Evolutionary conservation across 2,329 filamentous ascomycete genomes (phyloP), one percentile per base, ranked within the genome.

Genomic region (Tolypocladium nubicola): DNA sequence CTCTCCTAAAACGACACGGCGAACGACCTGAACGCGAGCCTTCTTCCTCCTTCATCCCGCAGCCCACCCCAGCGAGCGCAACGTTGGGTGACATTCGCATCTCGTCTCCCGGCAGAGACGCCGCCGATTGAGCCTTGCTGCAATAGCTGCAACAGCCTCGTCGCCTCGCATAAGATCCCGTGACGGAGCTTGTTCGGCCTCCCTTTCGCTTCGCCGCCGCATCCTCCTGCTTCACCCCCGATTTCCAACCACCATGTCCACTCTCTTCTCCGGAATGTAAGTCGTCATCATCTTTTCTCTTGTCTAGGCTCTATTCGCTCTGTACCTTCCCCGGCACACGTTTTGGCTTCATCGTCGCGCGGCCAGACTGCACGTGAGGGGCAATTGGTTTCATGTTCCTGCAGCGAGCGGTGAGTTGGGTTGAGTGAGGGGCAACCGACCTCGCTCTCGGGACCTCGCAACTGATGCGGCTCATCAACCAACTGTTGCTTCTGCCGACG

Each of bases 251-350:
- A 73, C 65, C 68, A 83, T 83, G 80, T 83, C 80, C 65, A 82
- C 82, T 73, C 73, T 83, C 65, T 83, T 83, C 69, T 83, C 80
- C 66, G 80, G 80, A 71, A 83, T 83, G 80, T 83, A 75, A 80
- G 80, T 81, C 61, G 57, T 60, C 56, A 57, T 45, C 23, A 16
- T 2, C 14, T 30, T 30, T 41, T 38, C 35, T 56, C 40, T 47
- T 52, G 43, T 40, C 47, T 54, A 6, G 11, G 23, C 37, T 16
- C 56, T 50, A 33, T 50, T 54, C 37, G 26, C 40, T 47, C 50
- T 39, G n/a, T 45, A 35, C 21, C 6, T 39, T 19, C n/a, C 8
- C 7, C 33, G 14, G 40, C 41, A 50, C 35, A 10, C 16, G 16
- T 33, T 40, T 43, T 13, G 21, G 38, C 53, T 26, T 53, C 16